These are phyloP conservation scores for Irpex lacteus DNA, from an alignment of 1,284 basidiomycete genomes.

Conservation along the genomic window DNA sequence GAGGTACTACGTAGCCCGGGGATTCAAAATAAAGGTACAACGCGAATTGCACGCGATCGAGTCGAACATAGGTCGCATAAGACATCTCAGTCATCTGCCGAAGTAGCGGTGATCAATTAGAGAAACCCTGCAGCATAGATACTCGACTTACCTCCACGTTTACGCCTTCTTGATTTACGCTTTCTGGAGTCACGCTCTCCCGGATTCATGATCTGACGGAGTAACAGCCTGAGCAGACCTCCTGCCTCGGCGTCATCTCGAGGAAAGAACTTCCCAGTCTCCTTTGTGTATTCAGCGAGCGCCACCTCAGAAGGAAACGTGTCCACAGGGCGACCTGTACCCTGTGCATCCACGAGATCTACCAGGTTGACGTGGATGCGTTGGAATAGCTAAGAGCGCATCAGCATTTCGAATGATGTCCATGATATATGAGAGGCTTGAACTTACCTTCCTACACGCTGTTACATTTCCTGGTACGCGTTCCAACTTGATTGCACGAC, in stretches of 20 bases:
- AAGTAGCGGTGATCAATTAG: no score
- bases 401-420: slow-evolving; percentile 3
- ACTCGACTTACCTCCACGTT: no score
- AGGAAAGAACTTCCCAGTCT: slow-evolving; percentile 34
- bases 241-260: slow-evolving; percentile 34
- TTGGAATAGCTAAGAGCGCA: slow-evolving; percentile 7
- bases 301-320: slow-evolving; percentile 26
- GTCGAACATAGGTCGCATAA: no score
- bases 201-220: slow-evolving; percentile 11
- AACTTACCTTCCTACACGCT: background rate
- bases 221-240: slow-evolving; percentile 29
- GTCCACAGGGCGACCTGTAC: slow-evolving; percentile 14
- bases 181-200: background rate
- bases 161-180: no score
- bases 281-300: slow-evolving; percentile 33
- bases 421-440: background rate
- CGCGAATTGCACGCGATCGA: no score
- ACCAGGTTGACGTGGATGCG: slow-evolving; percentile 36
- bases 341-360: slow-evolving; percentile 31
- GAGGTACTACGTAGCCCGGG: no score
- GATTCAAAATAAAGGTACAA: no score
- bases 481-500: slow-evolving; percentile 16
- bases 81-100: no score
- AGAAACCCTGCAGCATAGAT: no score
- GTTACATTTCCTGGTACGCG: background rate